Percentiles rank a stretch among this genome's conserved stretches.
These are phyloP conservation scores for Parathielavia appendiculata DNA, from an alignment of 495 filamentous ascomycete species.

Conservation along the genomic window DNA sequence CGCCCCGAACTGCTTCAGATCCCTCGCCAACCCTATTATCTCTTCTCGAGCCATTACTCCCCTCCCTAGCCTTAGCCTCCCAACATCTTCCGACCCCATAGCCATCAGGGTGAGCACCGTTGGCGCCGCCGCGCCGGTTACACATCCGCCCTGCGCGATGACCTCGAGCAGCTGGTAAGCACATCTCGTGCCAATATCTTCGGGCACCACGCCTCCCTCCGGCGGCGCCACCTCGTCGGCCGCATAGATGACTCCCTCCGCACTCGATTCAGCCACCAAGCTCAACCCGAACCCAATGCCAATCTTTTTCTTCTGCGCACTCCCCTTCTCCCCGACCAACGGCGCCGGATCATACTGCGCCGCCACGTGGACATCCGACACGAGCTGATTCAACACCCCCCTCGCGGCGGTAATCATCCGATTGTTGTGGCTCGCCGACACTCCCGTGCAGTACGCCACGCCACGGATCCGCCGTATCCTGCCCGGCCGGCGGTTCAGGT, in stretches of 20 bases:
- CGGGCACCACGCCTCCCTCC: slow-evolving; percentile 72
- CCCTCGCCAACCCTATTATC: slow-evolving; percentile 71
- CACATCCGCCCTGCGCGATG: slow-evolving; percentile 76
- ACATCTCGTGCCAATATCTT: slow-evolving; percentile 83
- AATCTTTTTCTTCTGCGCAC: slow-evolving; percentile 45
- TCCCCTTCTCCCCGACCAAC: slow-evolving; percentile 57
- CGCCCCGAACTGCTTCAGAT: slow-evolving; percentile 77
- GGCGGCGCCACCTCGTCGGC: slow-evolving; percentile 82
- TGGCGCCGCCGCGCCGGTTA: slow-evolving; percentile 59
- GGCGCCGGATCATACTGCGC: slow-evolving; percentile 67
- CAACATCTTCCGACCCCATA: slow-evolving; percentile 73
- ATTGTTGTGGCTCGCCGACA: slow-evolving; percentile 85
- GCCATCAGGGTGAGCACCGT: slow-evolving; percentile 87
- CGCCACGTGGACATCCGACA: slow-evolving; percentile 76
- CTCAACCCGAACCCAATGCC: slow-evolving; percentile 84
- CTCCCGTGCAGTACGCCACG: slow-evolving; percentile 86
- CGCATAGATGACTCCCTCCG: slow-evolving; percentile 70
- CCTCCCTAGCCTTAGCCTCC: slow-evolving; percentile 55
- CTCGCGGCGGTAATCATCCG: slow-evolving; percentile 89
- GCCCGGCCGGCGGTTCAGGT: slow-evolving; percentile 73
- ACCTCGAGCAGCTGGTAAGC: slow-evolving; percentile 85
- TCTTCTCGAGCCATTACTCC: slow-evolving; percentile 76
- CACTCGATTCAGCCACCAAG: slow-evolving; percentile 85
- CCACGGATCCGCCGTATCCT: slow-evolving; percentile 84
- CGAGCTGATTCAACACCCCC: slow-evolving; percentile 78